These are phyloP conservation scores for Ascocoryne sarcoides DNA, from an alignment of 2,329 filamentous ascomycete species.

Conservation along the genomic window DNA sequence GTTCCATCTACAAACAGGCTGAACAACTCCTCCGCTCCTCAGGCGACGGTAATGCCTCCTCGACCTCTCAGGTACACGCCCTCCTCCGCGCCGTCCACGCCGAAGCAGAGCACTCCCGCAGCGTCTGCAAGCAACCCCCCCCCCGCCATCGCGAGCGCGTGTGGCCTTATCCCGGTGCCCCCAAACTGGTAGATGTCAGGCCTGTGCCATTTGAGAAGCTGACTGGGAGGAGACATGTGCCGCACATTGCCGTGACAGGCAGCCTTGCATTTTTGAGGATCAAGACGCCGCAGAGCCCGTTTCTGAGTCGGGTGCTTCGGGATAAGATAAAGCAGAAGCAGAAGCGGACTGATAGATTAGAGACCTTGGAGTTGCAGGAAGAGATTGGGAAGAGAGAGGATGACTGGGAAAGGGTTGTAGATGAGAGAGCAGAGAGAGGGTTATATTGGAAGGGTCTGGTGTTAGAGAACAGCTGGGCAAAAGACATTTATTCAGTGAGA, in stretches of 20 bases:
- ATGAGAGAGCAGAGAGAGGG: conserved; percentile 3
- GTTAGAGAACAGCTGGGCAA: conserved; percentile 1
- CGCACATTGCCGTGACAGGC: conserved; percentile 42
- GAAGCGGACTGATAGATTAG: conserved; percentile 31
- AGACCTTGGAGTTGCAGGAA: conserved; percentile 30
- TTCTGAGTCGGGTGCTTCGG: conserved; percentile 49
- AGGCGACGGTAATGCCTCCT: conserved; percentile 13
- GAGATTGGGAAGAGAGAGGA: conserved; percentile 36
- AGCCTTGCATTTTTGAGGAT: conserved; percentile 57
- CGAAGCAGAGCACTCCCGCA: not conserved
- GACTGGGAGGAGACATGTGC: conserved; percentile 46
- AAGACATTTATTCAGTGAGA: conserved; percentile 2
- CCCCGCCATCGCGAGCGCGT: conserved; percentile 9
- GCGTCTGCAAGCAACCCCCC: conserved; percentile 3
- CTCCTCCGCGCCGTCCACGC: conserved; percentile 24
- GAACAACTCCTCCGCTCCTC: conserved; percentile 24
- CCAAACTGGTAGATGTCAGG: conserved; percentile 40
- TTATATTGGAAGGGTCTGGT: conserved; percentile 3
- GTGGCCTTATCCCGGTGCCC: conserved; percentile 26
- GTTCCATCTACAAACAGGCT: conserved; percentile 13
- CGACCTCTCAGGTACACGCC: conserved; percentile 24
- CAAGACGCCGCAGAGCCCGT: conserved; percentile 53
- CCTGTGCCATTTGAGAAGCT: conserved; percentile 43
- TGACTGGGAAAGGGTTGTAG: conserved; percentile 35
- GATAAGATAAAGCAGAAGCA: conserved; percentile 40